Evolutionary conservation across 495 filamentous ascomycete species (phyloP).

Genomic region (Aspergillus diversus): DNA sequence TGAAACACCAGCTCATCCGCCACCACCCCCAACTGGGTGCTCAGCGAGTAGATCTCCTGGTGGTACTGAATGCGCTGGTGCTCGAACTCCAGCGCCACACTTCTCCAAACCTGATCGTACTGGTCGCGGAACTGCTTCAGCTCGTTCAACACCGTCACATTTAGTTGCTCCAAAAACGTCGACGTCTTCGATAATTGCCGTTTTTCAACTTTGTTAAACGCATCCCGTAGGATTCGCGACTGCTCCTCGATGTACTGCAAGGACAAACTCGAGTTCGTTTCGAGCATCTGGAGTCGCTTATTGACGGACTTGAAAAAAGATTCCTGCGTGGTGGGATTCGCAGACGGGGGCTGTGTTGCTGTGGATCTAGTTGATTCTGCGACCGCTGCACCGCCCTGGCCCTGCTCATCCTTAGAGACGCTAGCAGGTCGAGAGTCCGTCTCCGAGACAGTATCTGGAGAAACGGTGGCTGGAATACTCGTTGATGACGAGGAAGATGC

Average conservation of each 20-base stretch:
- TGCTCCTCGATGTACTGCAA: conserved; percentile 97
- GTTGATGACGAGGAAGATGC: conserved; percentile 28
- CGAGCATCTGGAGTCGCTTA: conserved; percentile 87
- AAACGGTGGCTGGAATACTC: conserved; percentile 25
- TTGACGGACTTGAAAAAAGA: conserved; percentile 96
- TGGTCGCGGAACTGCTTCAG: conserved; percentile 77
- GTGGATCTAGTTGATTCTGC: conserved; percentile 52
- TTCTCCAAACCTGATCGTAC: conserved; percentile 97
- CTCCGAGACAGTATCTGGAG: conserved; percentile 33
- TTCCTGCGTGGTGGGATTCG: conserved; percentile 87
- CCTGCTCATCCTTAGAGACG: conserved; percentile 37
- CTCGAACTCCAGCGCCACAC: conserved; percentile 88
- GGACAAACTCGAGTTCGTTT: conserved; percentile 89
- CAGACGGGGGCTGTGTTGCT: conserved; percentile 56
- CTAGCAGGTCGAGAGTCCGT: conserved; percentile 25
- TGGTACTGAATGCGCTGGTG: conserved; percentile 79
- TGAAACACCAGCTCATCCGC: conserved; percentile 96
- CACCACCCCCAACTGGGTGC: conserved; percentile 76
- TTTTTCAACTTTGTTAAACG: conserved; percentile 88
- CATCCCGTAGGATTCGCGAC: conserved; percentile 86
- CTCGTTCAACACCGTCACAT: conserved; percentile 84
- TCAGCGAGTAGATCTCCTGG: conserved; percentile 80
- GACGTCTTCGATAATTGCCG: conserved; percentile 83
- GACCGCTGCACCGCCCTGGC: conserved; percentile 16
- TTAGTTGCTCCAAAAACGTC: conserved; percentile 79